Evolutionary conservation across 225 moss, liverwort and hornwort species (phyloP).

Genomic region (Polytrichum commune): DNA sequence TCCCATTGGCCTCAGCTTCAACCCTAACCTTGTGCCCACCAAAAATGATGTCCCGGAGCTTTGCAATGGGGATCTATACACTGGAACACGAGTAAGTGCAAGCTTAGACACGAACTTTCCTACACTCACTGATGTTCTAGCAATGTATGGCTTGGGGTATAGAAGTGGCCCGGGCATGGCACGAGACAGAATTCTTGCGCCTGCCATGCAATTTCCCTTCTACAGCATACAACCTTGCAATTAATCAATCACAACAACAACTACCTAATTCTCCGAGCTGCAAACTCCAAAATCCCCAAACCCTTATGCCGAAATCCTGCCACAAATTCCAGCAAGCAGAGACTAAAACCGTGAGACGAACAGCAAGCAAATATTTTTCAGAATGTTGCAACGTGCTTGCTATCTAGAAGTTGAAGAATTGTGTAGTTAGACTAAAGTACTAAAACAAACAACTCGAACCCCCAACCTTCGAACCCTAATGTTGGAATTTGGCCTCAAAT

Average conservation of each 20-base stretch:
- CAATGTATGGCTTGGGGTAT: conserved; percentile 26
- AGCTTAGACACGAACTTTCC: conserved; percentile 30
- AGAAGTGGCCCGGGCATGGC: conserved; percentile 43
- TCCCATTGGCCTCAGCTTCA: conserved; percentile 16
- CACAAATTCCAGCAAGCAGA: no score
- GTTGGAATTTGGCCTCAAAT: no score
- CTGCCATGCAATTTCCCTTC: conserved; percentile 56
- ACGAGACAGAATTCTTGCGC: conserved; percentile 47
- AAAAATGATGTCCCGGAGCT: conserved; percentile 29
- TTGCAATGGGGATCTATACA: conserved; percentile 7
- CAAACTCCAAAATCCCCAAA: background rate
- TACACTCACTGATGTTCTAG: conserved; percentile 13
- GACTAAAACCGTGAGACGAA: no score
- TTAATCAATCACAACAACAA: conserved; percentile 21
- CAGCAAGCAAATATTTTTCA: no score
- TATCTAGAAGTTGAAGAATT: no score
- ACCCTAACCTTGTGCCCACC: conserved; percentile 14
- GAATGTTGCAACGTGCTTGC: no score
- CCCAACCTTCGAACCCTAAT: no score
- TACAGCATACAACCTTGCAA: background rate
- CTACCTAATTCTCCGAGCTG: background rate
- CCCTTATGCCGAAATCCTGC: no score
- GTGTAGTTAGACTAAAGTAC: no score
- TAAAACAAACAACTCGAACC: no score
- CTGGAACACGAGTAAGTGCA: background rate